phyloP scores from a whole-genome alignment of 1,284 basidiomycete species.

The Fistulina hepatica region DNA sequence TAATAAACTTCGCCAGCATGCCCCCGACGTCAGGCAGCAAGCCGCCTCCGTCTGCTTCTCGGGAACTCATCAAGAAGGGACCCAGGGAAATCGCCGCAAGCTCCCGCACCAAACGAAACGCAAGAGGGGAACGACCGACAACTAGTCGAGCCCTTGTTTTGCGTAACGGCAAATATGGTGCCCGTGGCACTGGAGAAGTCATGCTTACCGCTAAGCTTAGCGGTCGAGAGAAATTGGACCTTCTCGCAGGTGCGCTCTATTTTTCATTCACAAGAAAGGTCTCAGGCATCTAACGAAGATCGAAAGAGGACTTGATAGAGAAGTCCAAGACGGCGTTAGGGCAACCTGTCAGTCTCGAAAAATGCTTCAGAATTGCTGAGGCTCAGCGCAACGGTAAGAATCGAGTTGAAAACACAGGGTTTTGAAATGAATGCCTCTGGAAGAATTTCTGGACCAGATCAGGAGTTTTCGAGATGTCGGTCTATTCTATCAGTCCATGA shows the following conservation, averaged over 20 bases:
- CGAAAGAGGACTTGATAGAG: slow-evolving; percentile 54
- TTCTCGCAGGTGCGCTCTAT: slow-evolving; percentile 49
- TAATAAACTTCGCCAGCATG: slow-evolving; percentile 17
- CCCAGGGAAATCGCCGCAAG: slow-evolving; percentile 21
- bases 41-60: slow-evolving; percentile 21
- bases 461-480: slow-evolving; percentile 49
- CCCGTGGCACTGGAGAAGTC: slow-evolving; percentile 58
- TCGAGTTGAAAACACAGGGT: no score
- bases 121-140: slow-evolving; percentile 43
- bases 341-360: slow-evolving; percentile 51
- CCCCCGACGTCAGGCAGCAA: slow-evolving; percentile 15
- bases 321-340: slow-evolving; percentile 46
- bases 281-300: slow-evolving; percentile 11
- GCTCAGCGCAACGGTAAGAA: slow-evolving; percentile 58
- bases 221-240: slow-evolving; percentile 67
- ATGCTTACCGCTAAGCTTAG: slow-evolving; percentile 44
- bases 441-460: slow-evolving; percentile 60
- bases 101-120: slow-evolving; percentile 30
- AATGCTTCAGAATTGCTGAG: slow-evolving; percentile 52
- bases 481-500: slow-evolving; percentile 44
- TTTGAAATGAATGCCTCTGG: no score
- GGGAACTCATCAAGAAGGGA: slow-evolving; percentile 33
- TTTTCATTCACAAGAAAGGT: slow-evolving; percentile 4
- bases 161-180: slow-evolving; percentile 62
- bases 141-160: slow-evolving; percentile 61